Evolutionary conservation across 306 rosid species (phyloP), one percentile per base, ranked within the genome.

Genomic region (Senna tora): DNA sequence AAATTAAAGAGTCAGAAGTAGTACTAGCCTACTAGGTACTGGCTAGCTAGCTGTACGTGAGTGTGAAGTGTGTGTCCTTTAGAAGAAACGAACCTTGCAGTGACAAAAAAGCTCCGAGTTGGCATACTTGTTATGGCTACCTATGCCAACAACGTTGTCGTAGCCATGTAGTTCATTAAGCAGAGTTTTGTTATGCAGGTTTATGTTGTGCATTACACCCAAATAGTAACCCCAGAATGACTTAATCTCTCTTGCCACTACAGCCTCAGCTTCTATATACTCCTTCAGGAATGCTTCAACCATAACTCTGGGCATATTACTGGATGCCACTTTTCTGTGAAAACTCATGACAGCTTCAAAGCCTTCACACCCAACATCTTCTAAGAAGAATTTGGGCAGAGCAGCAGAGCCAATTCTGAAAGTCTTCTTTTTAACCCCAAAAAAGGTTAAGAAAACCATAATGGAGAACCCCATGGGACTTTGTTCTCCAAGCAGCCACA

Each of bases 331-430:
- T 57, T 73, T 84, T 62, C 67, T 81, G 53, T 76, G 74, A 76
- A 71, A 81, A 28, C 77, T 71, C 84, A 52, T 81, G 5, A 88
- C 84, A 52, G 79, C 84, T 56, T 84, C 85, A 67, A 88, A 83
- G 0, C 85, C 89, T 74, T 88, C 92, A 72, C n/a, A 47, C 4
- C 89, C 90, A 14, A 83, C 73, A 65, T 88, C 90, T 70, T 88
- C 84, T 1, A 86, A 69, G 75, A 83, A 88, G 65, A 81, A 88
- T 43, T 86, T 90, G 21, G 97, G 97, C 55, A 90, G 75, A 76
- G 88, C 92, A 45, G 92, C 22, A 14, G 63, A 73, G 30, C 90
- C 97, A 19, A 72, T 63, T 46, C 83, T 81, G 69, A 84, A 83
- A 0, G 73, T 52, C 15, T 83, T 78, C 74, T 69, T 80, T 52